A percentile compares a stretch with the other conserved stretches of the same genome.
Evolutionary conservation across 805 yeast species (phyloP).

Genomic region (Wickerhamiella musiphila): DNA sequence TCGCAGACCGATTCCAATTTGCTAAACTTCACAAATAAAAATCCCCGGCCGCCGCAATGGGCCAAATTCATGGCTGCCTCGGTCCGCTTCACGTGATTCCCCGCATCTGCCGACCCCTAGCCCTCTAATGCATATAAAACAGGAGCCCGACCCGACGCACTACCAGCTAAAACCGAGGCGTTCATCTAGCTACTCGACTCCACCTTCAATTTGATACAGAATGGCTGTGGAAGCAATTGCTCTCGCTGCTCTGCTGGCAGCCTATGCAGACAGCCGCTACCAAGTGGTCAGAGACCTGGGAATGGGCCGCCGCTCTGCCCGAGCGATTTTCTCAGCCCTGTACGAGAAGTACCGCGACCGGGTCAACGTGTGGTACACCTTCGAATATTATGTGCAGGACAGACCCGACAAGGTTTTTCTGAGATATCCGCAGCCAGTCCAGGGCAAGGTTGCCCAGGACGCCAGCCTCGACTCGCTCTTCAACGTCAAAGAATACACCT

Average conservation of each 20-base stretch:
- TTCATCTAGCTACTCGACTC: no score
- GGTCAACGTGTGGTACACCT: slow-evolving; percentile 50
- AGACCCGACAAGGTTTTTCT: slow-evolving; percentile 41
- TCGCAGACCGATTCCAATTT: no score
- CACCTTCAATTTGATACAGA: slow-evolving; percentile 1
- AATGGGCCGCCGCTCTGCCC: slow-evolving; percentile 4
- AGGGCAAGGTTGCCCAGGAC: slow-evolving; percentile 11
- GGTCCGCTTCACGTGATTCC: no score
- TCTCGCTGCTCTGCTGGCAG: slow-evolving; percentile 11
- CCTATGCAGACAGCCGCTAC: slow-evolving; percentile 13
- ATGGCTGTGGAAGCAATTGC: slow-evolving; percentile 11
- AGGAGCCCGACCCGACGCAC: no score
- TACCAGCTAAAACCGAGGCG: no score
- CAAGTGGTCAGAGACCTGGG: slow-evolving; percentile 9
- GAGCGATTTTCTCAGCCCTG: slow-evolving; percentile 2
- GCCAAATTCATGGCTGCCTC: no score
- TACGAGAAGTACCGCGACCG: slow-evolving; percentile 8
- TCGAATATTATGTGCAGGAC: slow-evolving; percentile 37
- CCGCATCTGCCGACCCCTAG: no score
- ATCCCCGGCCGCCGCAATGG: no score
- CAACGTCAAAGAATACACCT: slow-evolving; percentile 45
- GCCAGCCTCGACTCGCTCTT: slow-evolving; percentile 33
- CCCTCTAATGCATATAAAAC: no score
- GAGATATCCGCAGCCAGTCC: slow-evolving; percentile 38
- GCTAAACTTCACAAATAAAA: no score